Conservation (phyloP, 176 grass and related monocot species). For the Pontederia crassipes region DNA sequence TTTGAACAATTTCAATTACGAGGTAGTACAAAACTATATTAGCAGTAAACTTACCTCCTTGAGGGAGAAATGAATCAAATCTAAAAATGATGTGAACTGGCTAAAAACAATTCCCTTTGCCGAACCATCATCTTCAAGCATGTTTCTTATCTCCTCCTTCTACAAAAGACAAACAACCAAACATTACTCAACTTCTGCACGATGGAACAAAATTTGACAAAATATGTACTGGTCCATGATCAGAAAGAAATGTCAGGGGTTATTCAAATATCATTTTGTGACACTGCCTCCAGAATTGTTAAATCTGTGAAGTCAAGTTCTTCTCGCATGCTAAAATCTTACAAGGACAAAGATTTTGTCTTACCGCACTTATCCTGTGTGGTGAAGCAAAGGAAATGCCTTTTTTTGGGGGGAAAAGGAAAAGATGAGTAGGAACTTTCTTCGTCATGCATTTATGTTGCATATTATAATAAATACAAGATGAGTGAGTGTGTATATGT, state of each 20-base stretch:
- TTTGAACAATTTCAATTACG: conserved; percentile 4
- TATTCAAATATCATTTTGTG: neutral
- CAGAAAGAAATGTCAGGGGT: neutral
- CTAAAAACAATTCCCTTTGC: conserved; percentile 97
- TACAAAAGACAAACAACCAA: conserved; percentile 15
- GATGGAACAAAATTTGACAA: neutral
- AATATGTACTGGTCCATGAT: neutral
- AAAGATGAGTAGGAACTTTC: too few relatives aligned
- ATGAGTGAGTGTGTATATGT: too few relatives aligned
- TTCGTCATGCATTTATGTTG: too few relatives aligned
- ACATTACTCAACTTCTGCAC: neutral
- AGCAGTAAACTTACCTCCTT: conserved; percentile 31
- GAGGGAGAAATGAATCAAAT: conserved; percentile 81
- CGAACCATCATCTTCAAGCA: conserved; percentile 85
- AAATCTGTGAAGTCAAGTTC: too few relatives aligned
- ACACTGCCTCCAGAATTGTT: too few relatives aligned
- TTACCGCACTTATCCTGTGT: too few relatives aligned
- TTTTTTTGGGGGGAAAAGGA: too few relatives aligned
- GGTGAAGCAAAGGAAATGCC: too few relatives aligned
- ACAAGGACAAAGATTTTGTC: too few relatives aligned
- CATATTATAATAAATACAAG: too few relatives aligned
- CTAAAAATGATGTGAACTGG: conserved; percentile 90
- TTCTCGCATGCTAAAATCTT: too few relatives aligned
- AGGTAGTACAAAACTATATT: neutral
- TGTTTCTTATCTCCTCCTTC: conserved; percentile 83